These are phyloP conservation scores for Ilyonectria robusta DNA, from an alignment of 2,329 filamentous ascomycete genomes.

Conservation along the genomic window DNA sequence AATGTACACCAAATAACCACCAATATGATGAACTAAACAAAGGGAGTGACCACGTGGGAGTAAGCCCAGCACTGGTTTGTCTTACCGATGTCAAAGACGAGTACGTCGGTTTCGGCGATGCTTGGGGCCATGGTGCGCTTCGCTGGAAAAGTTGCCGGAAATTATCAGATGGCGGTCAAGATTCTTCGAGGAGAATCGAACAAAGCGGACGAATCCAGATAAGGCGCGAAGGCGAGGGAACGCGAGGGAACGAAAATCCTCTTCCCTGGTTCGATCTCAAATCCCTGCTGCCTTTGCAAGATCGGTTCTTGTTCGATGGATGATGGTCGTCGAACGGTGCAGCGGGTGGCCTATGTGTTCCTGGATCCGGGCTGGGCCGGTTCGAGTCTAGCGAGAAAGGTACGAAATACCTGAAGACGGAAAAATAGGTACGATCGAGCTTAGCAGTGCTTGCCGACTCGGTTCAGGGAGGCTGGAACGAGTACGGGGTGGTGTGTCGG, in stretches of 20 bases:
- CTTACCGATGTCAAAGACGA: conserved; percentile 58
- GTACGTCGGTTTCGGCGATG: conserved; percentile 50
- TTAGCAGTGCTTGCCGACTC: background rate
- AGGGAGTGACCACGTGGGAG: conserved; percentile 10
- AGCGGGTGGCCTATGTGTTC: conserved; percentile 41
- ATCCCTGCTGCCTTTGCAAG: conserved; percentile 23
- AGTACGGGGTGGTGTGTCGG: conserved; percentile 8
- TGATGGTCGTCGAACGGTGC: conserved; percentile 17
- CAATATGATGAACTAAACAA: conserved; percentile 6
- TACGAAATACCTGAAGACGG: background rate
- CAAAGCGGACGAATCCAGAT: conserved; percentile 7
- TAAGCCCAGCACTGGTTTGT: conserved; percentile 30
- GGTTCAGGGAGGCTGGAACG: conserved; percentile 19
- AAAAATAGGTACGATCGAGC: background rate
- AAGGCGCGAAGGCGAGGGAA: conserved; percentile 6
- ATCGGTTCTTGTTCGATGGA: conserved; percentile 10
- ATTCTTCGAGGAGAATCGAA: conserved; percentile 18
- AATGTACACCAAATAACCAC: background rate
- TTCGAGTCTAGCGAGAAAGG: conserved; percentile 20
- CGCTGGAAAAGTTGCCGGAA: conserved; percentile 32
- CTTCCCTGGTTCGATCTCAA: background rate
- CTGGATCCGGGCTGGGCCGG: conserved; percentile 45
- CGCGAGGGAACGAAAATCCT: background rate
- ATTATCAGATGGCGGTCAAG: conserved; percentile 31
- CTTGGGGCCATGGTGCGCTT: conserved; percentile 41